Base-by-base conservation (phyloP, 2,329 filamentous ascomycete species). In the Fusarium bulbicola region DNA sequence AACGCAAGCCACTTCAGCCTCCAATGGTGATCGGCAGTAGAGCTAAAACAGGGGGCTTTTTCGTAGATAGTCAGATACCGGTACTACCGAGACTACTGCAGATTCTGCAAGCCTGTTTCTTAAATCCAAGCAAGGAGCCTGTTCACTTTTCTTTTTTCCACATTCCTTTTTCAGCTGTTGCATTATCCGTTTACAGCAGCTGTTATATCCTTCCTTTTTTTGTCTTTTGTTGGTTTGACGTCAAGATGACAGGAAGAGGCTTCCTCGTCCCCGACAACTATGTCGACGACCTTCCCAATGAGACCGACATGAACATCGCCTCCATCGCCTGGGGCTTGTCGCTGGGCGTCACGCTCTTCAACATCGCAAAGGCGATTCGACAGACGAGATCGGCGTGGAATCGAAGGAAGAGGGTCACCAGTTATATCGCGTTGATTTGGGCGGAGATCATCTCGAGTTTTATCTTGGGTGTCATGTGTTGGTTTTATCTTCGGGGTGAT, bases 311-410 rank as follows among this genome's bases (percentile, higher is more conserved):
- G 76, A 78, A 78, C 59, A 37, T 78, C 46, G 76, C 76, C 18
- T 78, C 76, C 16, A 78, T 78, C 57, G 74, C 75, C 24, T 78
- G 76, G 76, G 76, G 76, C 32, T 36, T 78, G 43, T 77, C 76
- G n/a, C 45, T 78, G 42, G 76, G 76, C 10, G 65, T 78, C 34
- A 68, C 53, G 5, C 42, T 78, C 45, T 78, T 78, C 30, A 78
- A 77, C 60, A 13, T 65, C 18, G 73, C 75, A 37, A 78, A 78
- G 32, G 76, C 72, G 1, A 37, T 63, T n/a, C 68, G 64, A 26
- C 76, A 78, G 45, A 65, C 76, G 6, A 71, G 56, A 12, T 20
- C 68, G 0, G 66, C 76, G 5, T 70, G 68, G 63, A 15, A 46
- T 3, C 70, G 76, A 18, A 53, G 76, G 57, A 78, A 77, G 70